phyloP scores from a whole-genome alignment of 1,139 yeast species.

The Zygoascus meyerae region DNA sequence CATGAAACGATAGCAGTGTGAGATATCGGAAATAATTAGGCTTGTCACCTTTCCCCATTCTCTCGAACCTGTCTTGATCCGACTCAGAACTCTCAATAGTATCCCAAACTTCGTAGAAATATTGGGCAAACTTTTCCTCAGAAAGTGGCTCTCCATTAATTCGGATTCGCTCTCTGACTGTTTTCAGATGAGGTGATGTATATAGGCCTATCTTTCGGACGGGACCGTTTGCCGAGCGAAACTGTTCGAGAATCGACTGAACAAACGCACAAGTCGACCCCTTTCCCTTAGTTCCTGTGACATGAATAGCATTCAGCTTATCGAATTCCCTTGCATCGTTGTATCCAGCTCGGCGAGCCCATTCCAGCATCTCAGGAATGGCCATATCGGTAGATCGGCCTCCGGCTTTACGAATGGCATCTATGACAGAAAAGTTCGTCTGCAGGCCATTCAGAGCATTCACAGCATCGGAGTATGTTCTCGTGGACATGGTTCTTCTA shows the following conservation, averaged over 20 bases:
- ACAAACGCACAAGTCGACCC: constrained; percentile 97
- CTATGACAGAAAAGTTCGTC: constrained; percentile 84
- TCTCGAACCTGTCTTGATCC: constrained; percentile 57
- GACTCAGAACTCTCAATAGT: constrained; percentile 55
- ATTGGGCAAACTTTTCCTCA: constrained; percentile 73
- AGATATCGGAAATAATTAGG: constrained; percentile 93
- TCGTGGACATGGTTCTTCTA: constrained; percentile 9
- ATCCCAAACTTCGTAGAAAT: constrained; percentile 95
- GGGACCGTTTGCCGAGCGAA: constrained; percentile 30
- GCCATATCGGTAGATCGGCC: constrained; percentile 62
- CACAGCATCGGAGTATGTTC: constrained; percentile 49
- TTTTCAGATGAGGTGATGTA: constrained; percentile 91
- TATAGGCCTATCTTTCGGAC: constrained; percentile 63
- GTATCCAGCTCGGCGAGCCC: constrained; percentile 85
- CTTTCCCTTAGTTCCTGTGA: constrained; percentile 97
- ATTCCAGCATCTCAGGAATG: constrained; percentile 84
- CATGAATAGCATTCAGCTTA: constrained; percentile 72
- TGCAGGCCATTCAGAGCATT: constrained; percentile 80
- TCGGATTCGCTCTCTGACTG: constrained; percentile 87
- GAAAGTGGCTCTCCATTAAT: constrained; percentile 82
- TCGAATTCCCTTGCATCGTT: constrained; percentile 51
- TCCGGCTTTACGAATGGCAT: constrained; percentile 71
- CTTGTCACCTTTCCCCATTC: constrained; percentile 62
- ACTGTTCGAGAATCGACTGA: constrained; percentile 70
- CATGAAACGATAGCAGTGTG: constrained; percentile 85